Percentiles rank a stretch among this genome's conserved stretches.
Evolutionary conservation across 1,139 yeast genomes (phyloP).

Genomic region (Barnettozyma hawaiiensis): DNA sequence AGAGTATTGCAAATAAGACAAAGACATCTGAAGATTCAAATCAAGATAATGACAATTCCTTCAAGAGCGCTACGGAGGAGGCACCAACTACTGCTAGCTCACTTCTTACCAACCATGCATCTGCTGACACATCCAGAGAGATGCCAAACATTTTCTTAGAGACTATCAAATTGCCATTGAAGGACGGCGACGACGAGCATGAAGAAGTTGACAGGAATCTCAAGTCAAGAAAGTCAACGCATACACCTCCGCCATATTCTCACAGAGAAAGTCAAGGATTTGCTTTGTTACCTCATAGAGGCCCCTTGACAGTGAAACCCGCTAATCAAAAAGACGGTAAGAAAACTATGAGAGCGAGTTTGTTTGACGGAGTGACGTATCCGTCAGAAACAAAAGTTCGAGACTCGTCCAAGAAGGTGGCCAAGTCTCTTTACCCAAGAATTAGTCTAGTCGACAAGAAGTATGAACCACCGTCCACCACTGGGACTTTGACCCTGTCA

Average conservation of each 20-base stretch:
- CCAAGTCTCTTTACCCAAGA: conserved; percentile 17
- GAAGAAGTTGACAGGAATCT: conserved; percentile 14
- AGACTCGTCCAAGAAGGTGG: conserved; percentile 10
- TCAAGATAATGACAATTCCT: conserved; percentile 16
- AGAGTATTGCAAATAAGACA: conserved; percentile 18
- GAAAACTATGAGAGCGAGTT: conserved; percentile 16
- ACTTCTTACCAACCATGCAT: conserved; percentile 15
- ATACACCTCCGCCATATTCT: conserved; percentile 13
- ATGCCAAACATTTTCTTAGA: conserved; percentile 9
- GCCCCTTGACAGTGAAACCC: conserved; percentile 38
- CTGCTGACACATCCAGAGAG: conserved; percentile 8
- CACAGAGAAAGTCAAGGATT: conserved; percentile 32
- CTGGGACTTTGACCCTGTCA: conserved; percentile 10
- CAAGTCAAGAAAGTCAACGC: conserved; percentile 8
- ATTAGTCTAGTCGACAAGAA: conserved; percentile 9
- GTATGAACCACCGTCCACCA: conserved; percentile 8
- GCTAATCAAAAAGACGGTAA: conserved; percentile 18
- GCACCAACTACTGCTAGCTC: conserved; percentile 16
- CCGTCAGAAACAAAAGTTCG: conserved; percentile 10
- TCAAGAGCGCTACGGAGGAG: conserved; percentile 21
- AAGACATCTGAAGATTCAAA: conserved; percentile 11
- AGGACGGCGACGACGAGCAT: conserved; percentile 21
- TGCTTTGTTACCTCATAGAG: conserved; percentile 40
- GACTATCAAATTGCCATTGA: conserved; percentile 23
- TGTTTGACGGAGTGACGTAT: conserved; percentile 12